Evolutionary conservation across 805 yeast genomes (phyloP).

Genomic region (Kodamaea restingae): DNA sequence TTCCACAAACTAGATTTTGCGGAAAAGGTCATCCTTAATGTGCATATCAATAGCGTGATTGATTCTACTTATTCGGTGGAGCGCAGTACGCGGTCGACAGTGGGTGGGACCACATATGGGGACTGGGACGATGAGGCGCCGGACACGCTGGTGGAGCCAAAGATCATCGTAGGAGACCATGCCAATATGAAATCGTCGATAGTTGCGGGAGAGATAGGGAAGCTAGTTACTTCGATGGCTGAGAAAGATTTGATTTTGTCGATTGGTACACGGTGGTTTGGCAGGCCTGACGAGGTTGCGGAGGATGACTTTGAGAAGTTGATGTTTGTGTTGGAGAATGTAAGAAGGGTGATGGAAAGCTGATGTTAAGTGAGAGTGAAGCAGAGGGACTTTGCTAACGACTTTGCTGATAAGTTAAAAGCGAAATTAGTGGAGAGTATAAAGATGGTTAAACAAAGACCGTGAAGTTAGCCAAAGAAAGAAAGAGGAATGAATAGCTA

Average conservation of each 20-base stretch:
- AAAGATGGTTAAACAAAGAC: no score
- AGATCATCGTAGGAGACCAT: constrained; percentile 45
- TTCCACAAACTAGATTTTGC: constrained; percentile 30
- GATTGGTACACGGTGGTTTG: constrained; percentile 47
- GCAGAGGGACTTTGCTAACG: background rate
- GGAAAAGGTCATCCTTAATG: constrained; percentile 36
- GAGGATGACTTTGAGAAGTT: constrained; percentile 43
- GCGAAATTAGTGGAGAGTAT: constrained; percentile 21
- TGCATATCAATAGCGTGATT: constrained; percentile 42
- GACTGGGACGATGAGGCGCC: constrained; percentile 7
- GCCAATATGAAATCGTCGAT: constrained; percentile 45
- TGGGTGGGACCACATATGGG: constrained; percentile 5
- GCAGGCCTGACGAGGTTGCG: constrained; percentile 24
- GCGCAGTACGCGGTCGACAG: constrained; percentile 17
- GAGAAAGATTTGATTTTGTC: constrained; percentile 42
- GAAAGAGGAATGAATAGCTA: no score
- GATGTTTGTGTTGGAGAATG: constrained; percentile 38
- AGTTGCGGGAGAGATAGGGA: constrained; percentile 48
- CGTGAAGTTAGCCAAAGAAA: no score
- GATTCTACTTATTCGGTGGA: constrained; percentile 47
- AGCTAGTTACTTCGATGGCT: constrained; percentile 25
- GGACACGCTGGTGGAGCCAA: constrained; percentile 35
- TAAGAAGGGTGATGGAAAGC: constrained; percentile 8
- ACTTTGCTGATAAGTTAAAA: background rate
- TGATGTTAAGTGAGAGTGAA: no score